These are phyloP conservation scores for Physaria fendleri DNA, from an alignment of 345 rosid genomes.

Conservation along the genomic window DNA sequence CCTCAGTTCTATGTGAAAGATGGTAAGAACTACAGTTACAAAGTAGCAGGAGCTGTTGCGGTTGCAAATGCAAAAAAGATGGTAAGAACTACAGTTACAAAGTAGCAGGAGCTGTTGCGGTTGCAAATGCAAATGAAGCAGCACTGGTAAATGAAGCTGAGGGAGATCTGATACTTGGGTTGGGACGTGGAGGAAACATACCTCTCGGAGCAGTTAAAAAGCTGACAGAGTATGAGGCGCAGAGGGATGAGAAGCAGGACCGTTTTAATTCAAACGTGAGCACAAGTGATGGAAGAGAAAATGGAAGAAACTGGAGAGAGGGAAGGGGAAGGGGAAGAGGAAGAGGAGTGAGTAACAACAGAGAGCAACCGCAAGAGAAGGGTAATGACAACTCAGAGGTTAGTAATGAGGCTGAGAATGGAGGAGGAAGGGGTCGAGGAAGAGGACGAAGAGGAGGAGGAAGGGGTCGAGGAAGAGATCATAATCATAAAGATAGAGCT, in stretches of 20 bases:
- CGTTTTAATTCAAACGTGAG: constrained; percentile 15
- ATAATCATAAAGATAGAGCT: constrained; percentile 64
- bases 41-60: constrained; percentile 72
- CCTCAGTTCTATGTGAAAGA: constrained; percentile 89
- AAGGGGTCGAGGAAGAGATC: constrained; percentile 50
- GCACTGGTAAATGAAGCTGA: constrained; percentile 53
- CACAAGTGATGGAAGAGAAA: constrained; percentile 34
- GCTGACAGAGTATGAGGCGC: constrained; percentile 42
- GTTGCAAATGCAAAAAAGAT: constrained; percentile 70
- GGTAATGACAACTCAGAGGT: constrained; percentile 27
- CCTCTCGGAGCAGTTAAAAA: constrained; percentile 72
- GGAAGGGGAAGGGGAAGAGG: constrained; percentile 37
- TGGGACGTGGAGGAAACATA: constrained; percentile 87
- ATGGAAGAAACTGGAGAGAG: constrained; percentile 34
- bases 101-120: constrained; percentile 75
- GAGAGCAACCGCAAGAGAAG: constrained; percentile 15
- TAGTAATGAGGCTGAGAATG: constrained; percentile 32
- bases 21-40: constrained; percentile 94
- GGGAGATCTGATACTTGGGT: constrained; percentile 59
- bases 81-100: constrained; percentile 93
- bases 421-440: constrained; percentile 46
- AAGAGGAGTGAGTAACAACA: constrained; percentile 35
- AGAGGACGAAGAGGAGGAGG: constrained; percentile 62
- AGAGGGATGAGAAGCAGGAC: constrained; percentile 27
- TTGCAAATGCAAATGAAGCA: constrained; percentile 73